Evolutionary conservation across 2,329 filamentous ascomycete species (phyloP).

Genomic region (Paracorniculantispora psalliotae): DNA sequence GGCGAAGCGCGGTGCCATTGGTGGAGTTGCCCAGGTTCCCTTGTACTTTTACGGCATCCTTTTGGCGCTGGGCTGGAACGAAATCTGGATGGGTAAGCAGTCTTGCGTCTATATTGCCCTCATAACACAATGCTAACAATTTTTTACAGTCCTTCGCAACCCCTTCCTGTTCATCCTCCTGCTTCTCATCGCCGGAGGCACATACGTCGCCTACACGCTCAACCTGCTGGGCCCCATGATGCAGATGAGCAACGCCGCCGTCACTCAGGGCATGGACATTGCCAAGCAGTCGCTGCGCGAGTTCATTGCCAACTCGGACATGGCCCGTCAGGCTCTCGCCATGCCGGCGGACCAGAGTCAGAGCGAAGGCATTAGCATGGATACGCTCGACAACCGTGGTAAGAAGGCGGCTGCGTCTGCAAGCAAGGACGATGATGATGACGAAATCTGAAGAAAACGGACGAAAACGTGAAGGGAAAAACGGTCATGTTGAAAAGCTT

Average conservation of each 20-base stretch:
- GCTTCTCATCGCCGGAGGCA: slow-evolving; percentile 67
- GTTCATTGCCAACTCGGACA: slow-evolving; percentile 83
- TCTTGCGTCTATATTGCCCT: slow-evolving; percentile 14
- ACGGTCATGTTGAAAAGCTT: slow-evolving; percentile 11
- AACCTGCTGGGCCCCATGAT: slow-evolving; percentile 95
- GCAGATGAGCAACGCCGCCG: slow-evolving; percentile 89
- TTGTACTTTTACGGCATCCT: slow-evolving; percentile 91
- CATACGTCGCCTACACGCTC: slow-evolving; percentile 86
- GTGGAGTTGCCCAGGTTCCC: slow-evolving; percentile 88
- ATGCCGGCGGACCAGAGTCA: slow-evolving; percentile 53
- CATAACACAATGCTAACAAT: slow-evolving; percentile 13
- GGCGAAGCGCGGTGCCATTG: slow-evolving; percentile 93
- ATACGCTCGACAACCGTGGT: slow-evolving; percentile 56
- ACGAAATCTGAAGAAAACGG: slow-evolving; percentile 47
- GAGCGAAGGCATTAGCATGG: slow-evolving; percentile 50
- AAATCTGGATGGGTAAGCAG: slow-evolving; percentile 80
- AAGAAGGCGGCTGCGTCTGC: slow-evolving; percentile 39
- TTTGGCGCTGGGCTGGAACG: slow-evolving; percentile 95
- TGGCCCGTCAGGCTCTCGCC: slow-evolving; percentile 74
- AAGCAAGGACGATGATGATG: slow-evolving; percentile 45
- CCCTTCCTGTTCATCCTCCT: slow-evolving; percentile 89
- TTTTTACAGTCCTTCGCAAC: slow-evolving; percentile 73
- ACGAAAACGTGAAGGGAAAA: not conserved
- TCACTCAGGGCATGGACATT: slow-evolving; percentile 79
- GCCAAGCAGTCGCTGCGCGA: slow-evolving; percentile 87